Evolutionary conservation across 345 rosid species (phyloP).

Genomic region (Gossypium longicalyx): DNA sequence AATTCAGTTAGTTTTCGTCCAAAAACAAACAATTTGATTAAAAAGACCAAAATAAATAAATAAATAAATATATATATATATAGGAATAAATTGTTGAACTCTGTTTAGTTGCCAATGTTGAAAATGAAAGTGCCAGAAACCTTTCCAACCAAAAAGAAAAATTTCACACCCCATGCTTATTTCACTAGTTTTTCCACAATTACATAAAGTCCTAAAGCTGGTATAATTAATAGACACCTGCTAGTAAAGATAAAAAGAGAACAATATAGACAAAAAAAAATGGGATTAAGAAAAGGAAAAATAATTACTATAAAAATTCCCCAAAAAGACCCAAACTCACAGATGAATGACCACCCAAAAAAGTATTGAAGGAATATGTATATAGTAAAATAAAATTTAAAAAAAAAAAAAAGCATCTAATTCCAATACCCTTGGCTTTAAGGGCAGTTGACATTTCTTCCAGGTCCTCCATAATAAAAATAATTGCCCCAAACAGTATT

Average conservation of each 20-base stretch:
- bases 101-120: not conserved
- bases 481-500: slow-evolving; percentile 89
- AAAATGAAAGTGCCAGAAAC: slow-evolving; percentile 10
- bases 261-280: slow-evolving; percentile 1
- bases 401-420: too few relatives aligned
- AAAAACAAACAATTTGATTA: too few relatives aligned
- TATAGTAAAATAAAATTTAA: not conserved
- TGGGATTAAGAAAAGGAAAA: slow-evolving; percentile 24
- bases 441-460: slow-evolving; percentile 80
- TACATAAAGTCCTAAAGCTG: slow-evolving; percentile 32
- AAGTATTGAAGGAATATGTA: slow-evolving; percentile 18
- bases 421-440: slow-evolving; percentile 27
- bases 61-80: too few relatives aligned
- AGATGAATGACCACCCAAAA: slow-evolving; percentile 30
- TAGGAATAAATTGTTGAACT: slow-evolving; percentile 11
- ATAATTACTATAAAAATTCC: slow-evolving; percentile 33
- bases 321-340: slow-evolving; percentile 29
- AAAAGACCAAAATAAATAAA: too few relatives aligned
- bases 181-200: slow-evolving; percentile 22
- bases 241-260: slow-evolving; percentile 20
- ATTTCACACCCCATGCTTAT: slow-evolving; percentile 24
- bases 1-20: too few relatives aligned
- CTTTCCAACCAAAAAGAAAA: not conserved
- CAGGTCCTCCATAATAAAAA: slow-evolving; percentile 96
- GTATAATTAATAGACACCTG: slow-evolving; percentile 31